Conservation (phyloP, 768 basidiomycete species). For the Scleroderma citrinum region DNA sequence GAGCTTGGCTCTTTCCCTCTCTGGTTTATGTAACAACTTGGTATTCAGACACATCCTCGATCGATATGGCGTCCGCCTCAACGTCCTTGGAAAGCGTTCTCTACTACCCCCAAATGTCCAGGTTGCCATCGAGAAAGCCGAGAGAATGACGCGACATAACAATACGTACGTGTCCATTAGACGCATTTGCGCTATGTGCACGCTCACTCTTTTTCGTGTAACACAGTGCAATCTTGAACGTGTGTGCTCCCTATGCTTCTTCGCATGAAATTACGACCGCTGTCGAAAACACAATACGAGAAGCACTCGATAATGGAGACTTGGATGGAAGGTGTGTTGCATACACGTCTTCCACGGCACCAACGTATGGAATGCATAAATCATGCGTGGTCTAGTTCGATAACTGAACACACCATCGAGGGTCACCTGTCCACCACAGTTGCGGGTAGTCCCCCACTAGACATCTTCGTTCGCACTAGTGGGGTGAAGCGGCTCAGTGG, state of each 20-base stretch:
- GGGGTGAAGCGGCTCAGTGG: slow-evolving; percentile 65
- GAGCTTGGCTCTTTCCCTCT: no score
- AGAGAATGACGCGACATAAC: slow-evolving; percentile 71
- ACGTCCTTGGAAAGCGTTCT: slow-evolving; percentile 68
- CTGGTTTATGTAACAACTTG: no score
- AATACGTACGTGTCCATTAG: slow-evolving; percentile 43
- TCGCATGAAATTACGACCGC: slow-evolving; percentile 88
- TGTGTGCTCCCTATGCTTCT: slow-evolving; percentile 90
- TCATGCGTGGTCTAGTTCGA: slow-evolving; percentile 25
- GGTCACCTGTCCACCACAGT: slow-evolving; percentile 59
- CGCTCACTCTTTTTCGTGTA: not conserved
- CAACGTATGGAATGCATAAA: slow-evolving; percentile 68
- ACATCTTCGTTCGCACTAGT: slow-evolving; percentile 87
- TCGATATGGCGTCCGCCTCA: slow-evolving; percentile 75
- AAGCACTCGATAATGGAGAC: slow-evolving; percentile 28
- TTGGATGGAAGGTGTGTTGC: slow-evolving; percentile 24
- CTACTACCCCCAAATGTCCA: slow-evolving; percentile 80
- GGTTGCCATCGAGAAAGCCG: slow-evolving; percentile 61
- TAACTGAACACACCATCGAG: slow-evolving; percentile 67
- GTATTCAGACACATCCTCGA: slow-evolving; percentile 71
- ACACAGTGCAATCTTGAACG: slow-evolving; percentile 76
- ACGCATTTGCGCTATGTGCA: not conserved
- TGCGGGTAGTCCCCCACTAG: slow-evolving; percentile 71
- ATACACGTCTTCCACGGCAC: slow-evolving; percentile 77
- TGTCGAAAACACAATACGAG: slow-evolving; percentile 35